Evolutionary conservation across 1,139 yeast species (phyloP).

Genomic region (Candida smagusa): DNA sequence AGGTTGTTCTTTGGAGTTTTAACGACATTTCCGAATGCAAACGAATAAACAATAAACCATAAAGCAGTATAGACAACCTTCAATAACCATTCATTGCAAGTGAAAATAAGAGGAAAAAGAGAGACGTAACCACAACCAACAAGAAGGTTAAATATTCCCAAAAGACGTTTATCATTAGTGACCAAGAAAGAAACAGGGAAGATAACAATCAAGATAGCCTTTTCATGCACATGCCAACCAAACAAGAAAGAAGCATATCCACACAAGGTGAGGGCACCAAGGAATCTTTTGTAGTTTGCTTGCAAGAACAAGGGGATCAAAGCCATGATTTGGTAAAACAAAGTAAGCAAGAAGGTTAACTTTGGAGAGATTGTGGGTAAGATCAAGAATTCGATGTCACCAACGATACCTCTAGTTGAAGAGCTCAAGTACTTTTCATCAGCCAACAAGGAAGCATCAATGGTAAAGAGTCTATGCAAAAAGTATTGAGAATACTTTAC

Average conservation of each 20-base stretch:
- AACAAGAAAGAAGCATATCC: slow-evolving; percentile 88
- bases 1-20: slow-evolving; percentile 52
- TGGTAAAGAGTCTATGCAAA: slow-evolving; percentile 30
- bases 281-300: slow-evolving; percentile 74
- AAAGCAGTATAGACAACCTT: slow-evolving; percentile 76
- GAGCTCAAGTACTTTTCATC: slow-evolving; percentile 28
- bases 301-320: slow-evolving; percentile 70
- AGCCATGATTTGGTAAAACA: slow-evolving; percentile 78
- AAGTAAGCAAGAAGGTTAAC: slow-evolving; percentile 71
- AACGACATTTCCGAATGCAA: slow-evolving; percentile 66
- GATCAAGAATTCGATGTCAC: slow-evolving; percentile 79
- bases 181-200: slow-evolving; percentile 84
- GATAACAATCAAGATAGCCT: slow-evolving; percentile 86
- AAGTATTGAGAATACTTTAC: slow-evolving; percentile 45
- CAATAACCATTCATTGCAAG: slow-evolving; percentile 74
- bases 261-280: slow-evolving; percentile 84
- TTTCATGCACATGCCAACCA: slow-evolving; percentile 99
- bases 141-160: slow-evolving; percentile 64
- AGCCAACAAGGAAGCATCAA: slow-evolving; percentile 25
- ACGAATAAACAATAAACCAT: slow-evolving; percentile 79
- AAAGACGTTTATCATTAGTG: slow-evolving; percentile 64
- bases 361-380: slow-evolving; percentile 79
- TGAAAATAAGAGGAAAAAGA: slow-evolving; percentile 80
- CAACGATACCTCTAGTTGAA: slow-evolving; percentile 86
- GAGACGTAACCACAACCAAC: slow-evolving; percentile 84